These are phyloP conservation scores for Phytophthora tubulina DNA, from an alignment of 352 stramenopile species.

Conservation along the genomic window DNA sequence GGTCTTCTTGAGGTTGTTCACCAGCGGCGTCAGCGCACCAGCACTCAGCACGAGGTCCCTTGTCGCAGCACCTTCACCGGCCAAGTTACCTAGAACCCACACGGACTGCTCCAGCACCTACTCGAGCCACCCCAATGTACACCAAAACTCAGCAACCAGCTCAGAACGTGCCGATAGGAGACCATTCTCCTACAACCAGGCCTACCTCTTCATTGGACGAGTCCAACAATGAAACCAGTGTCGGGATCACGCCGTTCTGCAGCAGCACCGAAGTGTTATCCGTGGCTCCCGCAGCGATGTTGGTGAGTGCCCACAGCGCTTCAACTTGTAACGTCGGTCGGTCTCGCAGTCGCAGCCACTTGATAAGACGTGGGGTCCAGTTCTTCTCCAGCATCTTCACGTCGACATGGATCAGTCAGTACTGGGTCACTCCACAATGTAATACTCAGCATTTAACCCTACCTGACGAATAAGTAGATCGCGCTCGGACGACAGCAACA, in stretches of 20 bases:
- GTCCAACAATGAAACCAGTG: conserved; percentile 91
- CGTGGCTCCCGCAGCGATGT: conserved; percentile 93
- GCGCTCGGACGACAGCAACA: conserved; percentile 83
- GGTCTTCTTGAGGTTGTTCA: conserved; percentile 92
- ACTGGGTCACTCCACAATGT: not conserved
- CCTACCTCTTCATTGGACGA: conserved; percentile 92
- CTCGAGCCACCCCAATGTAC: conserved; percentile 37
- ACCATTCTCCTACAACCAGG: conserved; percentile 22
- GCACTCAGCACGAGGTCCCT: conserved; percentile 90
- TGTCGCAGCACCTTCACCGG: conserved; percentile 89
- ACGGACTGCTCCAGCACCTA: conserved; percentile 94
- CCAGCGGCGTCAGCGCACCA: conserved; percentile 83
- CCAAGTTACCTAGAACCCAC: conserved; percentile 94
- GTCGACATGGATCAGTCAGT: conserved; percentile 24
- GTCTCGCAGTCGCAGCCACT: conserved; percentile 84
- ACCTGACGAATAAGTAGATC: conserved; percentile 90
- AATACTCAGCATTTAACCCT: conserved; percentile 6
- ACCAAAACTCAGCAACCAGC: conserved; percentile 42
- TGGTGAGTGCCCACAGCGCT: conserved; percentile 95
- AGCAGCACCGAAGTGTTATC: conserved; percentile 94
- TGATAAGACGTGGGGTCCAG: conserved; percentile 88
- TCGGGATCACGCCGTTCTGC: conserved; percentile 93
- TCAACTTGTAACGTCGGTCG: conserved; percentile 92
- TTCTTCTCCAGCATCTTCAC: conserved; percentile 90
- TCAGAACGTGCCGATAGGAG: conserved; percentile 35